Evolutionary conservation across 257 asterid species (phyloP).

Genomic region (Fraxinus anomala): DNA sequence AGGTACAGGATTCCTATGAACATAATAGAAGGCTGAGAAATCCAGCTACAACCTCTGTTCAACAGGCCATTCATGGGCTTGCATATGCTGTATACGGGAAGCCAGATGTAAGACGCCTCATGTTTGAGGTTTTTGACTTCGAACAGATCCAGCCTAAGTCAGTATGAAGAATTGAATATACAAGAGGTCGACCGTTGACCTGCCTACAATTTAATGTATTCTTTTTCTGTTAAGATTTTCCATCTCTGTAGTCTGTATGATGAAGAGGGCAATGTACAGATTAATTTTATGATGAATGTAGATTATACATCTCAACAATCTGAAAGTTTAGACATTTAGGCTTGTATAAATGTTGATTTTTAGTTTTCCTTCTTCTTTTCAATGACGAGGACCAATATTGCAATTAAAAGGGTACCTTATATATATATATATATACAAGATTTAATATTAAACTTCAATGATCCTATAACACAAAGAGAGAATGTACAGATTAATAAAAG

Average conservation of each 20-base stretch:
- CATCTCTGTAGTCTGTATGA: background rate
- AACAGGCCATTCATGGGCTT: constrained; percentile 95
- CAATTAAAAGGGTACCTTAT: no score
- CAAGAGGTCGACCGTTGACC: background rate
- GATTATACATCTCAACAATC: background rate
- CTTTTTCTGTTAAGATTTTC: background rate
- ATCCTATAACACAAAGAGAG: no score
- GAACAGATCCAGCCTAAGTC: constrained; percentile 91
- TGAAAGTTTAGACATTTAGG: background rate
- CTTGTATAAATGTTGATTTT: background rate
- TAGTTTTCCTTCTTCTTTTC: no score
- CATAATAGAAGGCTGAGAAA: constrained; percentile 90
- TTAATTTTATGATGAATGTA: background rate
- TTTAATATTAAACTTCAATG: no score
- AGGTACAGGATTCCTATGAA: constrained; percentile 84
- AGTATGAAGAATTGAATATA: constrained; percentile 25
- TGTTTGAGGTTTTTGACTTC: constrained; percentile 96
- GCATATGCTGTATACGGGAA: constrained; percentile 85
- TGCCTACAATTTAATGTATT: background rate
- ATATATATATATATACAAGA: no score
- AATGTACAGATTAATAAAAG: no score
- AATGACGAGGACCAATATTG: no score
- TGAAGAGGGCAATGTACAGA: background rate
- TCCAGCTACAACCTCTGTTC: constrained; percentile 95
- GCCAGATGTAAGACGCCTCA: constrained; percentile 91